Evolutionary conservation across 495 filamentous ascomycete genomes (phyloP), one percentile per base, ranked within the genome.

Genomic region (Aspergillus panamensis): DNA sequence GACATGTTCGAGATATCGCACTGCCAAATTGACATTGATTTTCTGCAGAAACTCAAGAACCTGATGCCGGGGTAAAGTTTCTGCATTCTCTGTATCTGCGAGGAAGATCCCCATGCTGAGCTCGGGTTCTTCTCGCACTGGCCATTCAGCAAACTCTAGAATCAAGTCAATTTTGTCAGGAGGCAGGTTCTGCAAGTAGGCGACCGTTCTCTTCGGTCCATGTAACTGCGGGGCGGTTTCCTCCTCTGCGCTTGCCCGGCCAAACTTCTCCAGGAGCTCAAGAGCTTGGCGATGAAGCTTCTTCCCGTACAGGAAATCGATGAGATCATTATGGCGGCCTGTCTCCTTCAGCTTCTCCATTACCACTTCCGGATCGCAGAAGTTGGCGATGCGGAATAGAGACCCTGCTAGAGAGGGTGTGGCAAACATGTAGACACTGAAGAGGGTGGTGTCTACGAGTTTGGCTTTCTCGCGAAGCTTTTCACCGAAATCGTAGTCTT

Each of bases 271-370:
- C 16, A 99, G 78, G 31, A 97, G 72, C 50, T 91, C 88, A 21
- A 99, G 77, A 0, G 95, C 94, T 59, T 93, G 85, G 16, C 87
- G 84, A 69, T 99, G 94, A 12, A 97, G 81, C 68, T 87, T 92
- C 76, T 97, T 97, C 53, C 94, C 93, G 62, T 94, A 90, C 58
- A 96, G 86, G 69, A 99, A 99, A 64, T 99, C 92, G 30, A 99
- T 93, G 0, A 99, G 76, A 68, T 97, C 94, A 53, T 87, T 91
- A 69, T 96, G 96, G 47, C 92, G 88, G 42, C 89, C 87, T 51
- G 86, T 88, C 67, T 96, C 91, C 57, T 95, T 85, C 8, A 99
- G 79, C 59, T 89, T 86, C 70, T 97, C 89, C 68, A 95, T 93
- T 25, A 99, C 92, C 1, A 99, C 94, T 29, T 89, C 88, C 0